Evolutionary conservation across 1,284 basidiomycete species (phyloP), one percentile per base, ranked within the genome.

Genomic region (Uromyces viciae-fabae): DNA sequence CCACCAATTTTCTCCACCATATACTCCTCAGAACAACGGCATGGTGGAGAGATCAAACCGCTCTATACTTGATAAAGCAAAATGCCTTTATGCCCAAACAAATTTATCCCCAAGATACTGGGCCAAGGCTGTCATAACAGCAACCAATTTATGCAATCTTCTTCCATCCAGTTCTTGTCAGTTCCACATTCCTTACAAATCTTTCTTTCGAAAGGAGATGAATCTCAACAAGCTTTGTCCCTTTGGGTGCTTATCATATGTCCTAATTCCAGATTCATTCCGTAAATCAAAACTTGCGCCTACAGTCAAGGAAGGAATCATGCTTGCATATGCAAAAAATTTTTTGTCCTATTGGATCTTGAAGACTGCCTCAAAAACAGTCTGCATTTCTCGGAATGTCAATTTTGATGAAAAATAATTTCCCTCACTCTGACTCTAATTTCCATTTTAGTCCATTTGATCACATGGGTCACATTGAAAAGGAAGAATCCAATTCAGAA

Each of bases 21-120:
- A 72, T n/a, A 72, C 69, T 25, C 69, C 66, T n/a, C 4, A 69
- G 38, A 28, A 69, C 7, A 72, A 72, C 4, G 40, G 42, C 28
- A 46, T 46, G 3, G 19, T 43, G 4, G 43, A 72, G 19, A 4
- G 43, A 72, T 15, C 42, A 43, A 72, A 72, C 36, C 1, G 40
- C 8, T 19, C 69, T 2, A 49, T 31, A 28, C 28, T 52, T 3
- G 69, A 72, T 5, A 72, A 52, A 49, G 69, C 38, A 7, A 17
- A 25, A 25, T 72, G 36, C 17, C 11, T 72, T 15, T 46, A 46
- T 19, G 43, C 19, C 25, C 42, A 72, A 19, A 22, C 40, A 8
- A 14, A 52, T 31, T 19, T 72, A 1, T 43, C 69, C 43, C 36
- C 36, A 1, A 19, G 43, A 46, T 72, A 25, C 17, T 72, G 69